These are phyloP conservation scores for Tephrocybe rancida DNA, from an alignment of 768 basidiomycete genomes.

Conservation along the genomic window DNA sequence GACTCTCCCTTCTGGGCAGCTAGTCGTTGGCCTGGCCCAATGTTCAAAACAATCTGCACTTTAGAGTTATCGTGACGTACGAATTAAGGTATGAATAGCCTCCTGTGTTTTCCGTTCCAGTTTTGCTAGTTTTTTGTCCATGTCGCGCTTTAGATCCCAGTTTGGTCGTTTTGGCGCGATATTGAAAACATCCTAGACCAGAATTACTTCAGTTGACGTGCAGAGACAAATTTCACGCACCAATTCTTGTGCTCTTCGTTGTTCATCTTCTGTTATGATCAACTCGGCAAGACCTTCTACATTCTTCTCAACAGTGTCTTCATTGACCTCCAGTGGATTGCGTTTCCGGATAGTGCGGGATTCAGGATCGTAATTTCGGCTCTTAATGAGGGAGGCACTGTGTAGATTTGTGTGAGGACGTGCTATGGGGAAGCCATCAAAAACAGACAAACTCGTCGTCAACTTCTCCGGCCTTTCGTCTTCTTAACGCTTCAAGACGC, in stretches of 20 bases:
- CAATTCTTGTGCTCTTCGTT: conserved; percentile 82
- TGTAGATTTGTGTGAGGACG: conserved; percentile 16
- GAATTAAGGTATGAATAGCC: conserved; percentile 89
- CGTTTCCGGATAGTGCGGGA: conserved; percentile 79
- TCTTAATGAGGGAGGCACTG: conserved; percentile 57
- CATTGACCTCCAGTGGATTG: conserved; percentile 53
- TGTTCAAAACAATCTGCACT: not conserved
- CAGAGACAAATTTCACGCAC: conserved; percentile 45
- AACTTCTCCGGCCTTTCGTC: conserved; percentile 64
- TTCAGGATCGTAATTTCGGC: conserved; percentile 89
- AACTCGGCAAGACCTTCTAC: conserved; percentile 82
- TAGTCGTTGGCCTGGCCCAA: conserved; percentile 67
- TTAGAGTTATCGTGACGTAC: conserved; percentile 49
- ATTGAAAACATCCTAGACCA: conserved; percentile 85
- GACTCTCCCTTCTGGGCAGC: conserved; percentile 78
- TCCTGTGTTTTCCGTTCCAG: conserved; percentile 93
- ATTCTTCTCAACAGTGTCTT: conserved; percentile 88
- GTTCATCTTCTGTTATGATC: conserved; percentile 88
- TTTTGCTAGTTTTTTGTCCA: conserved; percentile 86
- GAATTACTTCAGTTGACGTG: not conserved
- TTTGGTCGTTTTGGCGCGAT: conserved; percentile 97
- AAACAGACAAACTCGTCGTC: conserved; percentile 39
- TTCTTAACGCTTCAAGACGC: conserved; percentile 76
- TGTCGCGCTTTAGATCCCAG: conserved; percentile 94
- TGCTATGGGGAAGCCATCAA: not conserved